Conservation (phyloP, 148 eudicot genomes). For the Nepenthes mirabilis region DNA sequence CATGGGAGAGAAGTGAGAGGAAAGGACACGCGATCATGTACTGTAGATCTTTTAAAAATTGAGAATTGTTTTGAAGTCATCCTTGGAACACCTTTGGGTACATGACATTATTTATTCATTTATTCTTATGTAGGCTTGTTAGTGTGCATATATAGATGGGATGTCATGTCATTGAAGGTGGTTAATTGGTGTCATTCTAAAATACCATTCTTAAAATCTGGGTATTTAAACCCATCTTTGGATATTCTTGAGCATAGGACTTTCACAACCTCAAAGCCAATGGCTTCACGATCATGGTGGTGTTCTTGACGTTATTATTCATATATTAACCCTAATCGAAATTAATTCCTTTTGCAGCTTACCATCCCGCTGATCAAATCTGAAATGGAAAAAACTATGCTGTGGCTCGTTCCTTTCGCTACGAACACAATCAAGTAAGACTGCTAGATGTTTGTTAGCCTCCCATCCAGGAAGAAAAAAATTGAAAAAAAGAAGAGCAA, state of each 20-base stretch:
- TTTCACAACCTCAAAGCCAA: background rate
- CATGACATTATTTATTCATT: too few species aligned
- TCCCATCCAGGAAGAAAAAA: background rate
- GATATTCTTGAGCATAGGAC: background rate
- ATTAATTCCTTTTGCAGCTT: conserved; percentile 35
- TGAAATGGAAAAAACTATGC: conserved; percentile 96
- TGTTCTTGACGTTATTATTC: background rate
- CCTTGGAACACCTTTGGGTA: too few species aligned
- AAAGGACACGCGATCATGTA: too few species aligned
- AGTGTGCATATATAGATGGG: background rate
- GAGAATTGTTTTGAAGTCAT: too few species aligned
- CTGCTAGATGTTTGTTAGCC: background rate
- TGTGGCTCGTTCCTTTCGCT: conserved; percentile 93
- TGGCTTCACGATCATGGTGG: too few species aligned
- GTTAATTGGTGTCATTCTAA: too few species aligned
- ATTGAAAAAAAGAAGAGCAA: too few species aligned
- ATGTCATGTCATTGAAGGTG: background rate
- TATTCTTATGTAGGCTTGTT: too few species aligned
- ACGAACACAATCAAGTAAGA: conserved; percentile 89
- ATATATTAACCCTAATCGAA: background rate
- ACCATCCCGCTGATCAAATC: conserved; percentile 75
- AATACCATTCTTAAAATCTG: too few species aligned
- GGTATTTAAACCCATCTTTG: too few species aligned
- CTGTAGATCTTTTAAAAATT: too few species aligned
- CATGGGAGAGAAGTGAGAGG: too few species aligned